Evolutionary conservation across 495 filamentous ascomycete genomes (phyloP).

Genomic region (Clavariopsis aquatica): DNA sequence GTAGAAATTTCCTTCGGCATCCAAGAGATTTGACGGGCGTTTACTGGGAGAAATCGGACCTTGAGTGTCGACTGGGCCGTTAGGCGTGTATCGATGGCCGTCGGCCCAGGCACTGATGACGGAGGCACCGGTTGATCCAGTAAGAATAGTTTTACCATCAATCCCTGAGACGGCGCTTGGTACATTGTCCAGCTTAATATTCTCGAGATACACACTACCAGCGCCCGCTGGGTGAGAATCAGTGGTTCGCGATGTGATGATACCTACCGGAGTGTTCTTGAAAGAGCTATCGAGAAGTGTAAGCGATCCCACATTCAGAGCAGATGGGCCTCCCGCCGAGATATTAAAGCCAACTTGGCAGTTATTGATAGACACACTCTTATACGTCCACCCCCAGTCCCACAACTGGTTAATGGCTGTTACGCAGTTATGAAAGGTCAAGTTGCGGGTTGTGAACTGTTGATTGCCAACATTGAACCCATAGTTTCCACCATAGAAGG

Average conservation of each 20-base stretch:
- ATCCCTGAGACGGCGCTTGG: conserved; percentile 26
- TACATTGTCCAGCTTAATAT: conserved; percentile 41
- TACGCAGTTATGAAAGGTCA: conserved; percentile 64
- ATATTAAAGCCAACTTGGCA: conserved; percentile 43
- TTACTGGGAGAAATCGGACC: conserved; percentile 35
- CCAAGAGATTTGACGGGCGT: conserved; percentile 33
- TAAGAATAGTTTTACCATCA: conserved; percentile 24
- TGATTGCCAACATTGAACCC: conserved; percentile 72
- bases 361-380: conserved; percentile 45
- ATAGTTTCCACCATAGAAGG: conserved; percentile 71
- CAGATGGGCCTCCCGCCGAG: conserved; percentile 28
- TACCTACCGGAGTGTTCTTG: conserved; percentile 37
- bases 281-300: conserved; percentile 44
- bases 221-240: conserved; percentile 35
- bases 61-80: conserved; percentile 28
- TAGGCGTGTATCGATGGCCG: conserved; percentile 41
- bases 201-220: conserved; percentile 44
- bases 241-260: conserved; percentile 34
- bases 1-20: conserved; percentile 37
- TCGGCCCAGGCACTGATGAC: conserved; percentile 39
- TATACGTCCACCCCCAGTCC: conserved; percentile 62
- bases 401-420: conserved; percentile 63
- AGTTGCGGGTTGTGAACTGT: conserved; percentile 77
- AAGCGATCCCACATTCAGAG: conserved; percentile 38
- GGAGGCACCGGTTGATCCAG: conserved; percentile 30